Conservation (phyloP, 192 early-diverging fungal species). For the Jimgerdemannia flammicorona region DNA sequence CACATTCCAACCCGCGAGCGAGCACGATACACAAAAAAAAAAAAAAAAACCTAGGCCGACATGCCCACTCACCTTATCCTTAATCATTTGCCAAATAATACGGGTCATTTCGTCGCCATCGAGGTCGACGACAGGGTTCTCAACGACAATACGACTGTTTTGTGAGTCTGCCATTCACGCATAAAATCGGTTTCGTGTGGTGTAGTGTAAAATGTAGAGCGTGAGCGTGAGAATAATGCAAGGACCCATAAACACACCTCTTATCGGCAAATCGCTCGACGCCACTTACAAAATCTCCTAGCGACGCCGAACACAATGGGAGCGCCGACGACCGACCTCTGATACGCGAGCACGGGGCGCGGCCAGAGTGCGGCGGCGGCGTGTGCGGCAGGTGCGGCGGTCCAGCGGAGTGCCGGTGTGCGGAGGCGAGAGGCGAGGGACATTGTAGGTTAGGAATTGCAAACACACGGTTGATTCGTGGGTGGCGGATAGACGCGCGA, state of each 20-base stretch:
- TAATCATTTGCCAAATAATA: slow-evolving; percentile 94
- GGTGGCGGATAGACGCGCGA: too few species aligned
- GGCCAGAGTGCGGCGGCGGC: not conserved
- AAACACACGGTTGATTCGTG: too few species aligned
- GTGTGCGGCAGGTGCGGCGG: too few species aligned
- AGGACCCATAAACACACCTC: not conserved
- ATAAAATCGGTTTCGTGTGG: too few species aligned
- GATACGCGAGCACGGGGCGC: not conserved
- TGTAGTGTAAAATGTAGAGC: too few species aligned
- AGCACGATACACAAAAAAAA: too few species aligned
- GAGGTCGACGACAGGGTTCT: slow-evolving; percentile 79
- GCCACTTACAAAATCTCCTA: not conserved
- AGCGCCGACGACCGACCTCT: not conserved
- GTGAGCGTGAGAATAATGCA: too few species aligned
- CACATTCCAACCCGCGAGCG: too few species aligned
- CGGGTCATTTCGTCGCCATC: slow-evolving; percentile 99
- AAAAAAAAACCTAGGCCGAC: slow-evolving; percentile 8
- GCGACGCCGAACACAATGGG: not conserved
- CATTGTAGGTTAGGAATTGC: too few species aligned
- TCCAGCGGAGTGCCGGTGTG: too few species aligned
- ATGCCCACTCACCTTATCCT: slow-evolving; percentile 62
- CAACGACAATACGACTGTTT: slow-evolving; percentile 53
- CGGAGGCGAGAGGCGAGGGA: too few species aligned
- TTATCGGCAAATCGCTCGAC: not conserved
- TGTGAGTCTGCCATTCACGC: not conserved